Conservation (phyloP, 2,329 filamentous ascomycete species). For the Aotearoamyces nothofagi region DNA sequence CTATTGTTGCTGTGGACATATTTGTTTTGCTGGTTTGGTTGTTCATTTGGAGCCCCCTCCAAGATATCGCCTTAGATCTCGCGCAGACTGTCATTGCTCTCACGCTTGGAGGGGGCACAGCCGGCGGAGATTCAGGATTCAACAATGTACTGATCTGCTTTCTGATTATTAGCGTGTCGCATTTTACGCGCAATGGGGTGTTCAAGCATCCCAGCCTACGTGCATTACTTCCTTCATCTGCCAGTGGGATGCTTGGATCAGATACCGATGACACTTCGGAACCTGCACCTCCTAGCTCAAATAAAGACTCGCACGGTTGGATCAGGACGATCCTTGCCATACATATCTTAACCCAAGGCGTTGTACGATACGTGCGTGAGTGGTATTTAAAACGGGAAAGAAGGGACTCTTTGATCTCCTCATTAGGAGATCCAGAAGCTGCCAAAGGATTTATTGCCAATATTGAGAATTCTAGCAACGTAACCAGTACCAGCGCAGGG, state of each 20-base stretch:
- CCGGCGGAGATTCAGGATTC: slow-evolving; percentile 50
- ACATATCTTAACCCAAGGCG: slow-evolving; percentile 59
- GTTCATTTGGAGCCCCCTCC: slow-evolving; percentile 73
- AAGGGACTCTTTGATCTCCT: slow-evolving; percentile 31
- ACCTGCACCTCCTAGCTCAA: slow-evolving; percentile 28
- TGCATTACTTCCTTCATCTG: slow-evolving; percentile 13
- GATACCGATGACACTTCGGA: slow-evolving; percentile 32
- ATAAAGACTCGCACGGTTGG: slow-evolving; percentile 46
- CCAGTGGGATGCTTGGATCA: slow-evolving; percentile 10
- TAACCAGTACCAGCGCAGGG: slow-evolving; percentile 9
- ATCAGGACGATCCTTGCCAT: slow-evolving; percentile 54
- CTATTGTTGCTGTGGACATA: slow-evolving; percentile 70
- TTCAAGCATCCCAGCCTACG: slow-evolving; percentile 15
- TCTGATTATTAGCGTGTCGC: slow-evolving; percentile 37
- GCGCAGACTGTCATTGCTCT: slow-evolving; percentile 89
- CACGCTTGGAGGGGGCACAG: slow-evolving; percentile 70
- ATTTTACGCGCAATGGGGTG: slow-evolving; percentile 14
- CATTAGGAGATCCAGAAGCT: slow-evolving; percentile 45
- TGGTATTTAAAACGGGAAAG: slow-evolving; percentile 50
- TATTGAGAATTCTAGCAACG: slow-evolving; percentile 31
- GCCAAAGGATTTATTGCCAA: slow-evolving; percentile 30
- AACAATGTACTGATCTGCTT: slow-evolving; percentile 60
- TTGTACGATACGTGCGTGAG: slow-evolving; percentile 55
- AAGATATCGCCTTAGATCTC: slow-evolving; percentile 77
- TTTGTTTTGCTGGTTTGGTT: slow-evolving; percentile 77